These are phyloP conservation scores for Phylloporus arenicola DNA, from an alignment of 768 basidiomycete species.

Conservation along the genomic window DNA sequence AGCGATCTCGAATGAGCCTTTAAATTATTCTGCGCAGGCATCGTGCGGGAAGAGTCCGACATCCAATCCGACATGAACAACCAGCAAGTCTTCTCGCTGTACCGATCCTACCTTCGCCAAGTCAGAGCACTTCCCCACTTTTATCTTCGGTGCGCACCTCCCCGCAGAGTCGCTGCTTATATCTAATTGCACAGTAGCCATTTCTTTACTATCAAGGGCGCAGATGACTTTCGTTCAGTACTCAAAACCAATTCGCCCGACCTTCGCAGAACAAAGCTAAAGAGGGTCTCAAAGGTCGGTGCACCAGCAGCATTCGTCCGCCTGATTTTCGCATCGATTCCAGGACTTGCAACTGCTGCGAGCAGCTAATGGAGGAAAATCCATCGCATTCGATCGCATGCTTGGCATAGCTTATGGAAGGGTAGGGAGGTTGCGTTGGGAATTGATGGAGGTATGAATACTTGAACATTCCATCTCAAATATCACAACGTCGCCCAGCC, in stretches of 20 bases:
- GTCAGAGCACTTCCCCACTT: slow-evolving; percentile 39
- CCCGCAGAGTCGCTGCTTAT: background rate
- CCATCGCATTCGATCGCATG: slow-evolving; percentile 49
- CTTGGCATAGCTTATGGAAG: slow-evolving; percentile 73
- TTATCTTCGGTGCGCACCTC: slow-evolving; percentile 40
- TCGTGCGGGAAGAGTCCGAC: slow-evolving; percentile 3
- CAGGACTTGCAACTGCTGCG: slow-evolving; percentile 53
- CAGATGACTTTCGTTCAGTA: slow-evolving; percentile 53
- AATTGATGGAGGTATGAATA: slow-evolving; percentile 54
- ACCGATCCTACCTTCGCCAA: slow-evolving; percentile 39
- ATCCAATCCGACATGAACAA: background rate
- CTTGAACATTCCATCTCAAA: background rate
- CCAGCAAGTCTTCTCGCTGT: slow-evolving; percentile 26
- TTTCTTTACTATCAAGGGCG: slow-evolving; percentile 58
- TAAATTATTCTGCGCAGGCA: background rate
- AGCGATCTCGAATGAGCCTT: slow-evolving; percentile 6
- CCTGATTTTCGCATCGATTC: background rate
- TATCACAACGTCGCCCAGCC: slow-evolving; percentile 38
- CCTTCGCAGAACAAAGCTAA: slow-evolving; percentile 39
- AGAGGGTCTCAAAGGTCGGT: slow-evolving; percentile 47
- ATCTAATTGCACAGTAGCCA: slow-evolving; percentile 35
- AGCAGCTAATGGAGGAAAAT: slow-evolving; percentile 48
- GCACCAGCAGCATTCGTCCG: background rate
- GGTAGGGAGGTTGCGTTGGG: slow-evolving; percentile 63
- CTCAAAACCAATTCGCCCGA: slow-evolving; percentile 28